phyloP scores from a whole-genome alignment of 108 stramenopile species.

The Mediolabrus comicus region DNA sequence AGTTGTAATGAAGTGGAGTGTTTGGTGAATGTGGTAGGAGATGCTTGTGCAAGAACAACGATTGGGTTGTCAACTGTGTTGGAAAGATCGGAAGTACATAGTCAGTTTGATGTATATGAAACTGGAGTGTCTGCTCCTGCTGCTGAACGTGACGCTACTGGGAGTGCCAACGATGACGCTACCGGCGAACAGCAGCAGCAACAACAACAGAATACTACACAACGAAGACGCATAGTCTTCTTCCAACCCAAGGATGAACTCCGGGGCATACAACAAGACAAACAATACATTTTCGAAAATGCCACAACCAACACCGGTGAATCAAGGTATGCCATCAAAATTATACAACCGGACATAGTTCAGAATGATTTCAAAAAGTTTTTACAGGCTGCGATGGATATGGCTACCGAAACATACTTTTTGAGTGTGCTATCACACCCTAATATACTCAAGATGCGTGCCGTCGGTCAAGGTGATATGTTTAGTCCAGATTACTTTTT shows the following conservation, averaged over 20 bases:
- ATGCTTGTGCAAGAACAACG: background rate
- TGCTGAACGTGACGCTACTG: background rate
- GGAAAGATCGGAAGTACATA: background rate
- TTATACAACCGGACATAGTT: slow-evolving; percentile 22
- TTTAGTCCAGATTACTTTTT: slow-evolving; percentile 52
- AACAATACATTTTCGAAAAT: slow-evolving; percentile 9
- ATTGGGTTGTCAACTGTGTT: background rate
- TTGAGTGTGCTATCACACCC: slow-evolving; percentile 28
- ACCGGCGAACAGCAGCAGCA: background rate
- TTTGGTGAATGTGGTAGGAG: background rate
- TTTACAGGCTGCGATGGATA: slow-evolving; percentile 42
- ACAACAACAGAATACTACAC: background rate
- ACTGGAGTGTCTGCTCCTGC: too few relatives aligned
- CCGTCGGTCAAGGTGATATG: slow-evolving; percentile 40
- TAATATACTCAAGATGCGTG: slow-evolving; percentile 33
- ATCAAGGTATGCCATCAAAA: slow-evolving; percentile 35
- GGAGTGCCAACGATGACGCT: too few relatives aligned
- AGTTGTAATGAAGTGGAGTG: too few relatives aligned
- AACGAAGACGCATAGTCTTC: background rate
- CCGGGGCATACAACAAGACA: slow-evolving; percentile 27
- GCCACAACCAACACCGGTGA: slow-evolving; percentile 10
- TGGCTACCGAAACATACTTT: slow-evolving; percentile 41
- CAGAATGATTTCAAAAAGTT: slow-evolving; percentile 25
- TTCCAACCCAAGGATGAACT: background rate
- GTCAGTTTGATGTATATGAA: background rate